Base-by-base conservation (phyloP, 2,329 filamentous ascomycete species). In the Aspergillus vadensis region DNA sequence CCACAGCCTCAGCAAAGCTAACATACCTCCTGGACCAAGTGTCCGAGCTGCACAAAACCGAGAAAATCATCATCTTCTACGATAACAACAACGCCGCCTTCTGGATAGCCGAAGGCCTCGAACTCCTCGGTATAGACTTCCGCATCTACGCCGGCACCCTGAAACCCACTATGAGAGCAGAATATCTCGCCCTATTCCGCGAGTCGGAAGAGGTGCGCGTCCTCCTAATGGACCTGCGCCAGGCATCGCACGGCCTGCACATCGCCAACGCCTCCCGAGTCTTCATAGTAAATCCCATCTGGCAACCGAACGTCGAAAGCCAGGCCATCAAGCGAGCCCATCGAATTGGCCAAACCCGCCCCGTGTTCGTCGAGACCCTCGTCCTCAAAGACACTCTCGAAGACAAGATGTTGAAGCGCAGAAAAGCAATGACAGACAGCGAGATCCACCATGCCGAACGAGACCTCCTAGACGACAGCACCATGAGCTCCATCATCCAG, bases 11-110 rank as follows among this genome's bases (percentile, higher is more conserved):
- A 0, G 87, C 91, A 0, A 98, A 98, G 74, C 81, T 97, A 2
- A 93, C 90, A 2, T 97, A 97, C 69, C 80, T 97, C 5, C 79
- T 97, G 17, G 89, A 92, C 57, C 83, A 86, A 32, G 87, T 97
- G 12, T 75, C 88, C 5, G 80, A 84, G 55, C 82, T 93, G 63
- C 86, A 95, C 56, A 75, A 82, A 1, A 77, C 83, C 0, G 92
- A 97, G 69, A 96, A 97, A 75, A 95, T 96, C 3, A 86, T 97
- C 55, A 85, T 97, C 9, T 98, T 98, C 74, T 97, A 97, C 73
- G 92, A 96, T 62, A 89, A 90, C 32, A 90, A 95, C 62, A 94
- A 96, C 67, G 84, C 90, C 2, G 93, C 92, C 1, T 96, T 86
- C 74, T 97, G 96, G 77, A 85, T 97, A 41, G 90, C 91, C 0